Evolutionary conservation across 306 rosid species (phyloP).

Genomic region (Chamaecrista fasciculata): DNA sequence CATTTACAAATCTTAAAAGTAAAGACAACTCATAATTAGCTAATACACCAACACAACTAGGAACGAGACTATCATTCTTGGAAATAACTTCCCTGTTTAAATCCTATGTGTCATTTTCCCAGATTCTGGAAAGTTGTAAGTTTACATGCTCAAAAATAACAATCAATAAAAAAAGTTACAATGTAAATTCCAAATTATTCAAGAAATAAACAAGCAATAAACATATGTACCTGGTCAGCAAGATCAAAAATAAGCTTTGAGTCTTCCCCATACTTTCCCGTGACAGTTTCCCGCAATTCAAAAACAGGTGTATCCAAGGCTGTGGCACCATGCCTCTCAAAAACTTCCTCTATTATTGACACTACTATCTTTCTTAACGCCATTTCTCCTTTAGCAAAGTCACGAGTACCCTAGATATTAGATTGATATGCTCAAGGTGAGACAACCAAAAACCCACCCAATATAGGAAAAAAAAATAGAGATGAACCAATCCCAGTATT

Average conservation of each 20-base stretch:
- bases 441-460: conserved; percentile 25
- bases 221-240: conserved; percentile 86
- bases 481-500: conserved; percentile 7
- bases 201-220: conserved; percentile 16
- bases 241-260: conserved; percentile 94
- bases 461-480: conserved; percentile 17
- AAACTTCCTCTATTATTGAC: conserved; percentile 71
- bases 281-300: conserved; percentile 90
- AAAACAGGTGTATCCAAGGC: conserved; percentile 95
- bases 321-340: conserved; percentile 98
- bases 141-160: background rate
- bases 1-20: background rate
- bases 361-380: conserved; percentile 80
- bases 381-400: conserved; percentile 95
- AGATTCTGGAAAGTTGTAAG: background rate
- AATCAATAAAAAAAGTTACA: background rate
- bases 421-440: conserved; percentile 36
- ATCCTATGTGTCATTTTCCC: background rate
- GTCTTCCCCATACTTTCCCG: conserved; percentile 97
- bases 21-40: background rate
- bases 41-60: background rate
- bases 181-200: background rate
- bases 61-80: background rate
- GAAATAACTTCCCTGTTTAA: background rate
- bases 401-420: conserved; percentile 80